A percentile compares a stretch with the other conserved stretches of the same genome.
These are phyloP conservation scores for Prunus yedoensis DNA, from an alignment of 331 rosid species.

Conservation along the genomic window DNA sequence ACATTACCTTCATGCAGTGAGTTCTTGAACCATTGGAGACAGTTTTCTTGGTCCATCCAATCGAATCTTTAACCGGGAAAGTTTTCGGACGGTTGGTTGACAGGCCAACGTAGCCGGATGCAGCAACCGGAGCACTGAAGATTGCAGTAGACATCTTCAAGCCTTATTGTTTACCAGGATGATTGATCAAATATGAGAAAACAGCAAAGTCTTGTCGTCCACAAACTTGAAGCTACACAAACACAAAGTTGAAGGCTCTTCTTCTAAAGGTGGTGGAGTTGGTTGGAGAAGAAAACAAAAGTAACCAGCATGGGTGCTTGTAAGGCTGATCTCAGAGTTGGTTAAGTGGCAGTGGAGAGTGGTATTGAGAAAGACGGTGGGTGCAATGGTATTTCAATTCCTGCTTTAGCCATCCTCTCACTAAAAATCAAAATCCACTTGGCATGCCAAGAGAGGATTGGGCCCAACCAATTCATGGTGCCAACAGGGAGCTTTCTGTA, in stretches of 20 bases:
- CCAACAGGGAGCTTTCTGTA: constrained; percentile 22
- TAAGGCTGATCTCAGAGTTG: no score
- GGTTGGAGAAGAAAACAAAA: constrained; percentile 25
- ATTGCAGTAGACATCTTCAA: constrained; percentile 50
- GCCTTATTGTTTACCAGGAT: neutral
- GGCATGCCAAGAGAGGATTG: neutral
- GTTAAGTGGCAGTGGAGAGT: neutral
- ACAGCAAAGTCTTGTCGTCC: no score
- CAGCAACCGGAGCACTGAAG: constrained; percentile 28
- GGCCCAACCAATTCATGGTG: constrained; percentile 31
- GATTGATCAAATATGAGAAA: neutral
- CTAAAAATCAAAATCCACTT: constrained; percentile 8
- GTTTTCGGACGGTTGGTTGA: constrained; percentile 37
- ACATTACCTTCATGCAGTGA: constrained; percentile 67
- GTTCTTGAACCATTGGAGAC: constrained; percentile 60
- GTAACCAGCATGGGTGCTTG: constrained; percentile 1
- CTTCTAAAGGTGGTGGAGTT: constrained; percentile 18
- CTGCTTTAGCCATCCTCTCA: neutral
- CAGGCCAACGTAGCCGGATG: constrained; percentile 45
- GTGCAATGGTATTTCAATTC: constrained; percentile 5
- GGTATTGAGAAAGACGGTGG: constrained; percentile 32
- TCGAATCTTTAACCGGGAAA: constrained; percentile 27
- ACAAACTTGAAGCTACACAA: neutral
- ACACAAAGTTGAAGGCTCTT: neutral
- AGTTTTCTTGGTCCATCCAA: constrained; percentile 45